Evolutionary conservation across 805 yeast species (phyloP), one percentile per base, ranked within the genome.

Genomic region (Pichia phayaonensis): DNA sequence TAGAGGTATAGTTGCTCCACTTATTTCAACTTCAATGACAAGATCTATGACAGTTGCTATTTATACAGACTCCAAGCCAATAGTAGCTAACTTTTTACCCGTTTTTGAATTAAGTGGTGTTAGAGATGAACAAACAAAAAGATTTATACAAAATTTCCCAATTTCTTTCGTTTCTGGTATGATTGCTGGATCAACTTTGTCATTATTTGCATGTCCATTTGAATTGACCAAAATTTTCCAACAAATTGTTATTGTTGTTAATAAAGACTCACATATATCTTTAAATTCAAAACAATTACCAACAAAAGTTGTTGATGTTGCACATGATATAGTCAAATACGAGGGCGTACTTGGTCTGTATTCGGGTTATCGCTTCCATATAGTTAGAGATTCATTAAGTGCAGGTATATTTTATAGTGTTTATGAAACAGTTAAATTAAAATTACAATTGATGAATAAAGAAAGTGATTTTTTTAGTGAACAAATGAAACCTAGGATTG

Each of bases 181-280:
- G 4, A 54, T 79, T 0, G 80, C 94, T 0, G 96, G 96, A 6
- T 77, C 77, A 8, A 66, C 73, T 2, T 80, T 85, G 15, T 75
- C 88, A 3, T 36, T 75, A 7, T 79, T 82, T 63, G 86, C 90
- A 3, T 84, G 92, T 57, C 96, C 96, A 1, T 88, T 88, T 62
- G 96, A 88, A 64, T 79, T 86, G 66, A 81, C 92, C 45, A 89
- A 88, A 64, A 73, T 87, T 10, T 86, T 84, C 54, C 84, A 92
- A 38, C 96, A 88, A 64, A 77, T 88, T 39, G 82, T 74, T n/a
- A 57, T 72, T 22, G 60, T 80, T 42, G 78, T 77, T 8, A 62
- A 63, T 66, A 65, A 56, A 34, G 59, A 61, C 18, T 46, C 54
- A n/a, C 54, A 49, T n/a, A 39, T 47, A 16, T 51, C 51, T 36